Conservation (phyloP, 495 filamentous ascomycete species). For the Penicillium bialowiezense region DNA sequence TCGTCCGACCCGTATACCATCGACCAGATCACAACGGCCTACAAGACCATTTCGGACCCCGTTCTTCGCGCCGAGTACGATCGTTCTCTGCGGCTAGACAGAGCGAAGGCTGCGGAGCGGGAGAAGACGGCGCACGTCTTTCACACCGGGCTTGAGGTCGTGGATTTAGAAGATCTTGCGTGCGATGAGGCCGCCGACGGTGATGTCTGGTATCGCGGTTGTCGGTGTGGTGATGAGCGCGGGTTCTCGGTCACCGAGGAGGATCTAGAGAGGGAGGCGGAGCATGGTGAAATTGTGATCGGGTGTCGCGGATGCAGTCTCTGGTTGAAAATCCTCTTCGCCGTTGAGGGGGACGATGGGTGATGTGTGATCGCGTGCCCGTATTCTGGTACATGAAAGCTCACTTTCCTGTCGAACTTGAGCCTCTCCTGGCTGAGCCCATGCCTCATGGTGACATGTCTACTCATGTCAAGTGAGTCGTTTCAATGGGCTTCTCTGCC, state of each 20-base stretch:
- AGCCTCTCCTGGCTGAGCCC: too few species aligned
- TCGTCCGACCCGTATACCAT: conserved; percentile 48
- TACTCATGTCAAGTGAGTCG: too few species aligned
- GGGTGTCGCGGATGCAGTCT: conserved; percentile 81
- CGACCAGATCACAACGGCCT: conserved; percentile 78
- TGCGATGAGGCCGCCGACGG: conserved; percentile 44
- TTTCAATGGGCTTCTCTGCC: too few species aligned
- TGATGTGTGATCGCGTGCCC: conserved; percentile 1
- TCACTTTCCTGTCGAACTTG: too few species aligned
- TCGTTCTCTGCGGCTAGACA: conserved; percentile 43
- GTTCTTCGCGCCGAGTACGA: conserved; percentile 64
- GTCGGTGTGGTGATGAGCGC: conserved; percentile 75
- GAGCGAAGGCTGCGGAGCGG: conserved; percentile 20
- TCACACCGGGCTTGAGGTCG: conserved; percentile 68
- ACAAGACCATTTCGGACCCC: conserved; percentile 63
- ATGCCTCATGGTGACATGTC: too few species aligned
- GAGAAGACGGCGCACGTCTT: conserved; percentile 38
- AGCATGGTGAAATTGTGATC: conserved; percentile 68
- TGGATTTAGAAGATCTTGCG: conserved; percentile 79
- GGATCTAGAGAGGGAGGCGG: conserved; percentile 63
- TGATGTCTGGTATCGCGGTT: conserved; percentile 62
- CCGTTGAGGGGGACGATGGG: conserved; percentile 58
- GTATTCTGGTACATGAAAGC: too few species aligned
- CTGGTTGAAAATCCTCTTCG: conserved; percentile 74
- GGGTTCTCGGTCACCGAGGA: conserved; percentile 68